These are phyloP conservation scores for Alternaria gansuensis DNA, from an alignment of 2,329 filamentous ascomycete species.

Conservation along the genomic window DNA sequence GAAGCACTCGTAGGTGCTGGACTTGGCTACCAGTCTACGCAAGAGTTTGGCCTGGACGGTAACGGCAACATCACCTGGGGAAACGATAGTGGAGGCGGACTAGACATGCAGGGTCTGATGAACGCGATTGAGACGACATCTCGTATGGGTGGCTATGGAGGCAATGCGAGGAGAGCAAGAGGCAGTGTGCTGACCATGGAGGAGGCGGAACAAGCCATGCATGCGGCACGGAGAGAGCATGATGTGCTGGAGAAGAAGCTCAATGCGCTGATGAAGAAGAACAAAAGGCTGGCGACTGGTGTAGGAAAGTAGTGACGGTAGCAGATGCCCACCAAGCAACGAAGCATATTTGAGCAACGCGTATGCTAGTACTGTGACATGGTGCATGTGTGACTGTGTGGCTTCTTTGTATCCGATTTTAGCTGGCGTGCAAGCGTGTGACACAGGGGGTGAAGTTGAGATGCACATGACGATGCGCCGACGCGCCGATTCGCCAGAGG, in stretches of 20 bases:
- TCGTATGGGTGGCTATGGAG: conserved; percentile 7
- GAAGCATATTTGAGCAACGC: background rate
- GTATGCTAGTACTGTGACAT: background rate
- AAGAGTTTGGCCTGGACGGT: conserved; percentile 36
- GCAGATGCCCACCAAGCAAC: background rate
- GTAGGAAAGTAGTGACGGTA: conserved; percentile 5
- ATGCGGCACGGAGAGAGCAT: conserved; percentile 48
- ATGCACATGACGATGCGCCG: conserved; percentile 32
- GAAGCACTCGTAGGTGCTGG: conserved; percentile 49
- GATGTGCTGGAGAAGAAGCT: conserved; percentile 52
- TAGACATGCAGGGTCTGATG: conserved; percentile 40
- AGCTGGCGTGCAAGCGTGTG: conserved; percentile 14
- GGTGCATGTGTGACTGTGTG: background rate
- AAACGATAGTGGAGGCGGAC: conserved; percentile 13
- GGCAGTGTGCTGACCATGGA: conserved; percentile 46
- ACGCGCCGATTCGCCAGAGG: conserved; percentile 26
- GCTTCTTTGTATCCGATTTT: conserved; percentile 13
- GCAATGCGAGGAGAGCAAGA: conserved; percentile 24
- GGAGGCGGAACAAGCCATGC: conserved; percentile 51
- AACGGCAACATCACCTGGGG: conserved; percentile 35
- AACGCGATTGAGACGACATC: conserved; percentile 24
- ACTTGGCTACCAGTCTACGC: conserved; percentile 36
- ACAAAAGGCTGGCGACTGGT: conserved; percentile 40
- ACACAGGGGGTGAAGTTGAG: conserved; percentile 26
- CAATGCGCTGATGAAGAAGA: conserved; percentile 49